Percentiles rank a stretch among this genome's conserved stretches.
These are phyloP conservation scores for Kodamaea jinghongensis DNA, from an alignment of 805 yeast species.

Conservation along the genomic window DNA sequence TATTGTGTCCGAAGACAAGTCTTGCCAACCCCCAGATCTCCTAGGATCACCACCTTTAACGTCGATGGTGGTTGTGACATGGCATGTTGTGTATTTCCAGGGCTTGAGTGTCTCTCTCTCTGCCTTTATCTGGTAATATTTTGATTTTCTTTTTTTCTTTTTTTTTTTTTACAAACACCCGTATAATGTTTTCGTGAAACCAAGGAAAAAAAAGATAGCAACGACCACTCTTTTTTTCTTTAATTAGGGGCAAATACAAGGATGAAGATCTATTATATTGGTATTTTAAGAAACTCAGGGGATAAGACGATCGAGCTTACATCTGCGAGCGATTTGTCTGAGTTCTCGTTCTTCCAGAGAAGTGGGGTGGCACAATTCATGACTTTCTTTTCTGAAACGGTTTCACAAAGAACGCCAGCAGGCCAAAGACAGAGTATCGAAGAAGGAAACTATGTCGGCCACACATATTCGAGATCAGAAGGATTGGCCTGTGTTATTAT, in stretches of 20 bases:
- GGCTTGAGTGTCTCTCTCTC: too few species aligned
- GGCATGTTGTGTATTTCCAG: conserved; percentile 1
- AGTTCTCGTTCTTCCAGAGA: conserved; percentile 87
- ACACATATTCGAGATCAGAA: conserved; percentile 84
- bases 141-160: too few species aligned
- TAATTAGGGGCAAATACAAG: conserved; percentile 1
- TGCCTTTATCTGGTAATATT: background rate
- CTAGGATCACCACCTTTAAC: conserved; percentile 52
- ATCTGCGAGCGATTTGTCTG: conserved; percentile 76
- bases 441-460: conserved; percentile 88
- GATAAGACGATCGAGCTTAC: conserved; percentile 73
- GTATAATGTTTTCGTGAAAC: too few species aligned
- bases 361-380: conserved; percentile 82
- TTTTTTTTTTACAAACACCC: too few species aligned
- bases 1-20: conserved; percentile 56
- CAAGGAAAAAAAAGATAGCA: conserved; percentile 1
- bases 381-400: conserved; percentile 91
- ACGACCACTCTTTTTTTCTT: background rate
- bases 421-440: conserved; percentile 95
- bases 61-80: conserved; percentile 14
- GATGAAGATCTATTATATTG: conserved; percentile 92
- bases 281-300: conserved; percentile 65
- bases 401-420: conserved; percentile 78
- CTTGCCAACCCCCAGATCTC: conserved; percentile 61
- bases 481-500: conserved; percentile 90